Percentiles rank a stretch among this genome's conserved stretches.
Evolutionary conservation across 2,329 filamentous ascomycete species (phyloP).

Genomic region (Diplodia seriata): DNA sequence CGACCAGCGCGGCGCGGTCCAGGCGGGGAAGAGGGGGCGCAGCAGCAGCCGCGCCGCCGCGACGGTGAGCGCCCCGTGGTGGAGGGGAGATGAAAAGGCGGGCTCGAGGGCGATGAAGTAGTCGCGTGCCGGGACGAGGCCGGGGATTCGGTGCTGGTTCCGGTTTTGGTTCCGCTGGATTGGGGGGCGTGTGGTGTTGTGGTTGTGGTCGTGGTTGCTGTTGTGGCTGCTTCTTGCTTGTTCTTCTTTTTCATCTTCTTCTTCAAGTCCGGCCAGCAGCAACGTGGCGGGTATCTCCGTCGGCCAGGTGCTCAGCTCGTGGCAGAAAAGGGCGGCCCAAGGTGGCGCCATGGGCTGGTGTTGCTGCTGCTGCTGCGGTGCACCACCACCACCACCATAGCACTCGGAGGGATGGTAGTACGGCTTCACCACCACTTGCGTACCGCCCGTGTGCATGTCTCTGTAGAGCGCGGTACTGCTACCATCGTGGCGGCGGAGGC

Average conservation of each 20-base stretch:
- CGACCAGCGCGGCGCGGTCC: conserved; percentile 35
- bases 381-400: not conserved
- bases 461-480: conserved; percentile 3
- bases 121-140: conserved; percentile 31
- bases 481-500: too few relatives aligned
- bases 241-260: not conserved
- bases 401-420: not conserved
- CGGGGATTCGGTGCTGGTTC: conserved; percentile 9
- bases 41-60: not conserved
- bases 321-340: not conserved
- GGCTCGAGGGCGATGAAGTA: conserved; percentile 16
- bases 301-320: conserved; percentile 36
- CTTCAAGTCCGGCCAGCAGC: conserved; percentile 35
- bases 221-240: not conserved
- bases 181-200: conserved; percentile 1
- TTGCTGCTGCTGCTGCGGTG: too few relatives aligned
- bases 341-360: not conserved
- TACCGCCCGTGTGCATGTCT: conserved; percentile 2
- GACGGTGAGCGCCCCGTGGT: too few relatives aligned
- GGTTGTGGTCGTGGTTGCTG: too few relatives aligned
- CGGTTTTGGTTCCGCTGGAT: too few relatives aligned
- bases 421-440: conserved; percentile 1
- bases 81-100: not conserved
- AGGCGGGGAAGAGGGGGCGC: not conserved
- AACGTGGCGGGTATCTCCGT: conserved; percentile 42